Evolutionary conservation across 345 rosid species (phyloP), one percentile per base, ranked within the genome.

Genomic region (Camelina sativa): DNA sequence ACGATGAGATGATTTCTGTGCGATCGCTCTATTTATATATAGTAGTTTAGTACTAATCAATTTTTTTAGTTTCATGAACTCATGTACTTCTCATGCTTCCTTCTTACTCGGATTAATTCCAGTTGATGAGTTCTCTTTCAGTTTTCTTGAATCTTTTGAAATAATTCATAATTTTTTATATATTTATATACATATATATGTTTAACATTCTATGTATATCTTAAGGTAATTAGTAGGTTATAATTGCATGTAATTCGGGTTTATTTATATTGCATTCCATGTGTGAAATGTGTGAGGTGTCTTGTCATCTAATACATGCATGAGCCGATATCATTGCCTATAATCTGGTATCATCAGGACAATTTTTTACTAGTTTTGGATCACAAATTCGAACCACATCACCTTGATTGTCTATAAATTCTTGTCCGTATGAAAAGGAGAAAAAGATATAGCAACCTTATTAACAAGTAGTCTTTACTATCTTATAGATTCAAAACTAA

Each of bases 51-150:
- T 15, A 70, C 11, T 32, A 44, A 46, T 65, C 1, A 57, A 13
- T 55, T 44, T 22, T 51, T 37, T 57, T 74, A 28, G 38, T 23
- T 34, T 34, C 7, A 40, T 62, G 71, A 38, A 25, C 28, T 13
- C 67, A 77, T 65, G 76, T 50, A 57, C 41, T 30, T 65, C 9
- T 71, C 76, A 77, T 77, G 76, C n/a, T 52, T 56, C 76, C 76
- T 77, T 64, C 34, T 50, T 48, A 41, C 37, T 65, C 48, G 80
- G 71, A 76, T 64, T 8, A 64, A 69, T 62, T 30, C 15, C 16
- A 52, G 69, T 22, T 17, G 62, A 67, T 17, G 62, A 67, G 20
- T 60, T 54, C 46, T 76, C 65, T 63, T 56, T 69, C 48, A 23
- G 28, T 19, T 62, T 22, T 69, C 25, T 17, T 69, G 46, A 34